These are phyloP conservation scores for Lentinula guzmanii DNA, from an alignment of 768 basidiomycete species.

Conservation along the genomic window DNA sequence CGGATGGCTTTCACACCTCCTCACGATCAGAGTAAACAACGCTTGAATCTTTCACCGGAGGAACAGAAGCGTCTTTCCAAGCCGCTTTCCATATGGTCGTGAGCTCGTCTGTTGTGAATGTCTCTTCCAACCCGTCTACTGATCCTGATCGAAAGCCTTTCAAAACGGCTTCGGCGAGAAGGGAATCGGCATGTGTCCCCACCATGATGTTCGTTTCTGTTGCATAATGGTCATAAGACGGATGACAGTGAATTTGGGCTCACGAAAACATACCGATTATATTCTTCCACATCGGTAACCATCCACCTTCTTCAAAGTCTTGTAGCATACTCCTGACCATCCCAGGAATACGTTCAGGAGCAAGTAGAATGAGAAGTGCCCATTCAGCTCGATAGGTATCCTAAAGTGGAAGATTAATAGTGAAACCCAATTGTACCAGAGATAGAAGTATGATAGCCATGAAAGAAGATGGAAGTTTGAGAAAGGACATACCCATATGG, in stretches of 20 bases:
- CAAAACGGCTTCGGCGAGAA: slow-evolving; percentile 64
- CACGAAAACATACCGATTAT: slow-evolving; percentile 44
- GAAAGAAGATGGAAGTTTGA: not conserved
- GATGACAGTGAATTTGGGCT: not conserved
- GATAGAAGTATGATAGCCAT: not conserved
- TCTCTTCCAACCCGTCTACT: not conserved
- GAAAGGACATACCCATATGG: slow-evolving; percentile 54
- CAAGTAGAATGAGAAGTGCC: slow-evolving; percentile 73
- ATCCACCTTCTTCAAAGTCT: slow-evolving; percentile 74
- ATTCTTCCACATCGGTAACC: slow-evolving; percentile 92
- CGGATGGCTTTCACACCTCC: slow-evolving; percentile 36
- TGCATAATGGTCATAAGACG: not conserved
- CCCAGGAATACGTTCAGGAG: slow-evolving; percentile 68
- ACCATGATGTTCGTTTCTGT: slow-evolving; percentile 83
- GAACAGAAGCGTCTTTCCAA: slow-evolving; percentile 63
- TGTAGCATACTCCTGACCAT: slow-evolving; percentile 80
- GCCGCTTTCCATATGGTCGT: slow-evolving; percentile 70
- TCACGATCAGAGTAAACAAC: slow-evolving; percentile 65
- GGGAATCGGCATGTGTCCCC: slow-evolving; percentile 74
- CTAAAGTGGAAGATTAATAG: slow-evolving; percentile 24
- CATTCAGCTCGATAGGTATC: slow-evolving; percentile 77
- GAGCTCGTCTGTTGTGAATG: slow-evolving; percentile 27
- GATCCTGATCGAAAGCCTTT: slow-evolving; percentile 58
- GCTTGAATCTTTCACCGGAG: slow-evolving; percentile 50
- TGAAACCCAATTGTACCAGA: too few relatives aligned